Evolutionary conservation across 2,329 filamentous ascomycete genomes (phyloP).

Genomic region (Arthroderma sp.): DNA sequence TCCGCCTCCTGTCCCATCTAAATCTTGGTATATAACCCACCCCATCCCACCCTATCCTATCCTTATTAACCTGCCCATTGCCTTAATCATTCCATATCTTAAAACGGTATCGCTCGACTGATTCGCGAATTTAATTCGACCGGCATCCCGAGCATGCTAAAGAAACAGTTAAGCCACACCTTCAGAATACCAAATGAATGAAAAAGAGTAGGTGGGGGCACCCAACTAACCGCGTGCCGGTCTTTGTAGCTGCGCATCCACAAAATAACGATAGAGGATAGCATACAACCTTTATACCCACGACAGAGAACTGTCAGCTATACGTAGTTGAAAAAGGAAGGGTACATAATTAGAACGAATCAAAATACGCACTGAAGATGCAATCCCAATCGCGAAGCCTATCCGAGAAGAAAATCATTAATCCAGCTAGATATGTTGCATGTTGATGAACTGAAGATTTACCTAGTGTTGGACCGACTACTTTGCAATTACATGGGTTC

Average conservation of each 20-base stretch:
- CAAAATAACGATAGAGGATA: slow-evolving; percentile 44
- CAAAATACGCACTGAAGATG: slow-evolving; percentile 33
- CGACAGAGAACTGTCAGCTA: neutral
- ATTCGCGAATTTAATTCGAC: slow-evolving; percentile 40
- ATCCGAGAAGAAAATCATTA: neutral
- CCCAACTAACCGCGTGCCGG: slow-evolving; percentile 38
- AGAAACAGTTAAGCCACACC: slow-evolving; percentile 5
- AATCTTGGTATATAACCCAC: no score
- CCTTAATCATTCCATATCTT: slow-evolving; percentile 5
- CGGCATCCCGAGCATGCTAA: slow-evolving; percentile 38
- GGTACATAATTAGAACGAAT: neutral
- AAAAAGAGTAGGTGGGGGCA: neutral
- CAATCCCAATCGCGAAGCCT: slow-evolving; percentile 35
- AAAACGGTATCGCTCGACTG: slow-evolving; percentile 38
- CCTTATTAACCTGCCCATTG: no score
- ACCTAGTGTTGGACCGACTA: slow-evolving; percentile 43
- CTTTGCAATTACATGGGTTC: slow-evolving; percentile 45
- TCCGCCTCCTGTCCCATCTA: no score
- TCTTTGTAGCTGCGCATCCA: slow-evolving; percentile 42
- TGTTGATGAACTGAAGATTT: slow-evolving; percentile 10
- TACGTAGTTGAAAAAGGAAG: neutral
- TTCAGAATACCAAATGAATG: neutral
- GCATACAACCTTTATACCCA: slow-evolving; percentile 33
- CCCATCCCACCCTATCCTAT: no score
- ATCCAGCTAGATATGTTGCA: neutral